Evolutionary conservation across 352 stramenopile species (phyloP).

Genomic region (Phytophthora europaea): DNA sequence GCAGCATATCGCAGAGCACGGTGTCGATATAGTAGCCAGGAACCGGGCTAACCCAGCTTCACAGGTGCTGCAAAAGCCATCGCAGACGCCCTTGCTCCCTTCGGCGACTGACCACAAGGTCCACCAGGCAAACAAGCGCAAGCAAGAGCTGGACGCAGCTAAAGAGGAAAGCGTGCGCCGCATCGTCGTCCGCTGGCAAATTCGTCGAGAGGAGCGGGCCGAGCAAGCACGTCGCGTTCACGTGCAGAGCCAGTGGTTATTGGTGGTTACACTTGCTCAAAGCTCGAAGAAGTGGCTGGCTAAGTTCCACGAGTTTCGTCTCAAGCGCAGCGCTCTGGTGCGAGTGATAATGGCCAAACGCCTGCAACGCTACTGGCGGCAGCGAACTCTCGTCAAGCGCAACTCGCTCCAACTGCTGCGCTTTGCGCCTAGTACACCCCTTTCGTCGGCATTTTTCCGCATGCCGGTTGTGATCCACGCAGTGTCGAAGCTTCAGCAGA

Average conservation of each 20-base stretch:
- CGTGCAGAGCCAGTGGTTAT: conserved; percentile 67
- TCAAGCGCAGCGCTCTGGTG: conserved; percentile 44
- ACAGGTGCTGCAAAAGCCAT: conserved; percentile 57
- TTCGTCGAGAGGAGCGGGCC: conserved; percentile 45
- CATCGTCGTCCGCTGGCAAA: conserved; percentile 67
- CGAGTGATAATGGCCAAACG: conserved; percentile 60
- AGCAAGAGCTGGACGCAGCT: conserved; percentile 57
- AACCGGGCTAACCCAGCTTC: conserved; percentile 53
- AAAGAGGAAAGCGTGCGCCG: conserved; percentile 49
- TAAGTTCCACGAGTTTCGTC: conserved; percentile 56
- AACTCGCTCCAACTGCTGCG: conserved; percentile 33
- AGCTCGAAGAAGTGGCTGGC: conserved; percentile 49
- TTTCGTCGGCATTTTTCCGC: conserved; percentile 57
- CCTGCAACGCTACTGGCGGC: conserved; percentile 68
- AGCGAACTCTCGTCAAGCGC: conserved; percentile 33
- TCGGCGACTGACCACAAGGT: conserved; percentile 63
- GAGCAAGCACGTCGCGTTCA: conserved; percentile 46
- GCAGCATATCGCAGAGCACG: conserved; percentile 52
- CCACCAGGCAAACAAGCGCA: conserved; percentile 56
- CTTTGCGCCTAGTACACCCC: conserved; percentile 29
- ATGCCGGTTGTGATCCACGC: conserved; percentile 61
- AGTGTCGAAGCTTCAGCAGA: conserved; percentile 50
- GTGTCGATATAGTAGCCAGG: conserved; percentile 57
- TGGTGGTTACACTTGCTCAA: conserved; percentile 52
- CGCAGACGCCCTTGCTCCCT: conserved; percentile 65